phyloP scores from a whole-genome alignment of 1,284 basidiomycete genomes.

The Microbotryomycetes sp. region DNA sequence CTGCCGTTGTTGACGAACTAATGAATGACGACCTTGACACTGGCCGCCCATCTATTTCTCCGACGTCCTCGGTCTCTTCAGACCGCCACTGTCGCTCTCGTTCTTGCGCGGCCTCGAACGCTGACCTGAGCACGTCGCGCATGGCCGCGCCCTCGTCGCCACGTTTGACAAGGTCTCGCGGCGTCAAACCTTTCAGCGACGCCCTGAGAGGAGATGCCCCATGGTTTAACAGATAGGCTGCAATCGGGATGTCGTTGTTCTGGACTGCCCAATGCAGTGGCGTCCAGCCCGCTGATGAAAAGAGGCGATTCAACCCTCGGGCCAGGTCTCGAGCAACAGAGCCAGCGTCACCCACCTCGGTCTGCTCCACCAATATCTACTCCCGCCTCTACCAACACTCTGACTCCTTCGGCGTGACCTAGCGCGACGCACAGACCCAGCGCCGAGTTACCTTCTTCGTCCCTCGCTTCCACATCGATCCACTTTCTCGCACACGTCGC shows the following conservation, averaged over 20 bases:
- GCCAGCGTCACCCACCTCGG: conserved; percentile 49
- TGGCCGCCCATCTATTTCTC: conserved; percentile 53
- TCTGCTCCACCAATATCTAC: conserved; percentile 60
- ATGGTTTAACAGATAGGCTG: conserved; percentile 85
- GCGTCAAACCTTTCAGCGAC: conserved; percentile 67
- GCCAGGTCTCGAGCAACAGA: conserved; percentile 28
- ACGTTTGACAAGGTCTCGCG: conserved; percentile 58
- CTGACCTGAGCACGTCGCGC: conserved; percentile 54
- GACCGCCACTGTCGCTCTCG: conserved; percentile 52
- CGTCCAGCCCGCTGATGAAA: conserved; percentile 73
- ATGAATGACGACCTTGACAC: conserved; percentile 51
- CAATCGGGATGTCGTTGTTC: conserved; percentile 77
- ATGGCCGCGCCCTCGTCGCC: conserved; percentile 52
- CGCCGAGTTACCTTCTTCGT: conserved; percentile 33
- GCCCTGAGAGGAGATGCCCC: conserved; percentile 71
- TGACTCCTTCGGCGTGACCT: conserved; percentile 65
- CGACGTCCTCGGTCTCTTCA: conserved; percentile 48
- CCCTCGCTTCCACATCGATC: conserved; percentile 30
- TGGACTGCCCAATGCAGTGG: conserved; percentile 89
- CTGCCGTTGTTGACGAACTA: conserved; percentile 35
- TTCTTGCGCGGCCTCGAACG: conserved; percentile 53
- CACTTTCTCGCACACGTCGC: conserved; percentile 19
- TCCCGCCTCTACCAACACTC: conserved; percentile 68
- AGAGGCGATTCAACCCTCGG: conserved; percentile 33
- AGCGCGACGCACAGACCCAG: conserved; percentile 30